Evolutionary conservation across 2,329 filamentous ascomycete species (phyloP).

Genomic region (Capronia epimyces): DNA sequence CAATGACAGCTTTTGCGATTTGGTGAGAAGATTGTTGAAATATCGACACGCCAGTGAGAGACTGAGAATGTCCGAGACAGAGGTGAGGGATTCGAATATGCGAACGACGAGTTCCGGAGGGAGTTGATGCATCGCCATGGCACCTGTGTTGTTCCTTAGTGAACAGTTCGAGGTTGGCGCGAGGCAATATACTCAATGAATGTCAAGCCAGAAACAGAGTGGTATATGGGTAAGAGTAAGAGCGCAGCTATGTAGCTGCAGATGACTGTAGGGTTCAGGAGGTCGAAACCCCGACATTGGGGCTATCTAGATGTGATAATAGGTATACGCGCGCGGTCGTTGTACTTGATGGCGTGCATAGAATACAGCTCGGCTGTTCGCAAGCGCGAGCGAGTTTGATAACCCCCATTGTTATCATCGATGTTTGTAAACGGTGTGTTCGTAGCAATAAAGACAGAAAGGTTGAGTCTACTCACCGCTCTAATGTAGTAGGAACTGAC

Average conservation of each 20-base stretch:
- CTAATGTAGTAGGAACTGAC: too few species aligned
- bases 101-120: slow-evolving; percentile 56
- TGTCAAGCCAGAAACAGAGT: neutral
- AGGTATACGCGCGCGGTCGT: neutral
- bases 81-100: slow-evolving; percentile 50
- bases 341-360: neutral
- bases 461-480: too few species aligned
- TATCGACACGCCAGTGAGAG: slow-evolving; percentile 52
- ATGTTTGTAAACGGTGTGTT: too few species aligned
- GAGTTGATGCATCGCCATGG: slow-evolving; percentile 52
- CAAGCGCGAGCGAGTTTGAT: neutral
- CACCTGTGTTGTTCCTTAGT: slow-evolving; percentile 9
- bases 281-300: slow-evolving; percentile 49
- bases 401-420: neutral
- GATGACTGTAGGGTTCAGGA: slow-evolving; percentile 38
- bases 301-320: slow-evolving; percentile 43
- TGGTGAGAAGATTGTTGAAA: slow-evolving; percentile 49
- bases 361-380: neutral
- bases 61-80: slow-evolving; percentile 50
- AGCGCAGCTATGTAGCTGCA: slow-evolving; percentile 19
- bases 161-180: neutral
- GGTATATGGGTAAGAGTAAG: neutral
- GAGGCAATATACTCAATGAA: neutral
- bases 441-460: too few species aligned
- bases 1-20: slow-evolving; percentile 51